These are phyloP conservation scores for Papiliotrema nemorosa DNA, from an alignment of 1,284 basidiomycete species.

Conservation along the genomic window DNA sequence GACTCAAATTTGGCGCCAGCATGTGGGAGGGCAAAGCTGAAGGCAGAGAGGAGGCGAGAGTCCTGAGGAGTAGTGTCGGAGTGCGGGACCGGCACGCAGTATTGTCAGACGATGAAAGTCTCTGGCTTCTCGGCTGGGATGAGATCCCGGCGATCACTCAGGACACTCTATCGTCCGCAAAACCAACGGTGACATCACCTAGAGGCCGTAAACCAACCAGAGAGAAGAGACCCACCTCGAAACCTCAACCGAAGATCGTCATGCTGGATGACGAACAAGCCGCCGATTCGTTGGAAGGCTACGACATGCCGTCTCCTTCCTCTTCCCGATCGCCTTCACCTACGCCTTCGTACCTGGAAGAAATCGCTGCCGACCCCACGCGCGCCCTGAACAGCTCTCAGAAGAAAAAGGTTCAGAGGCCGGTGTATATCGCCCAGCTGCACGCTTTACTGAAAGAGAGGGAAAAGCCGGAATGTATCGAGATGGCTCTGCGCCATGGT, in stretches of 20 bases:
- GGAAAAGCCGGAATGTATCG: conserved; percentile 68
- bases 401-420: conserved; percentile 63
- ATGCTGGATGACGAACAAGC: conserved; percentile 47
- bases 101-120: conserved; percentile 11
- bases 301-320: conserved; percentile 58
- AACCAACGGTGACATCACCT: too few species aligned
- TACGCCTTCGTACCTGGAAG: conserved; percentile 69
- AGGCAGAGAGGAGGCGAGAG: conserved; percentile 64
- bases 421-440: conserved; percentile 79
- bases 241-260: conserved; percentile 28
- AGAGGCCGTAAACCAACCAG: neutral
- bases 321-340: conserved; percentile 78
- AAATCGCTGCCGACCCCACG: conserved; percentile 80
- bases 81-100: conserved; percentile 57
- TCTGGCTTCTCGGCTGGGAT: conserved; percentile 40
- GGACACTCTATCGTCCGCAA: neutral
- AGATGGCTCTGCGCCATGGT: conserved; percentile 70
- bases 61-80: conserved; percentile 56
- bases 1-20: conserved; percentile 65
- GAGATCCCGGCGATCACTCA: neutral
- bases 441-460: conserved; percentile 66
- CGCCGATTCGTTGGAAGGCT: conserved; percentile 79
- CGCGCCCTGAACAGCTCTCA: conserved; percentile 51
- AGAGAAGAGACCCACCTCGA: conserved; percentile 6
- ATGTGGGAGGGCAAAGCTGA: conserved; percentile 75